These are phyloP conservation scores for Pyrenophora graminea DNA, from an alignment of 2,329 filamentous ascomycete genomes.

Conservation along the genomic window DNA sequence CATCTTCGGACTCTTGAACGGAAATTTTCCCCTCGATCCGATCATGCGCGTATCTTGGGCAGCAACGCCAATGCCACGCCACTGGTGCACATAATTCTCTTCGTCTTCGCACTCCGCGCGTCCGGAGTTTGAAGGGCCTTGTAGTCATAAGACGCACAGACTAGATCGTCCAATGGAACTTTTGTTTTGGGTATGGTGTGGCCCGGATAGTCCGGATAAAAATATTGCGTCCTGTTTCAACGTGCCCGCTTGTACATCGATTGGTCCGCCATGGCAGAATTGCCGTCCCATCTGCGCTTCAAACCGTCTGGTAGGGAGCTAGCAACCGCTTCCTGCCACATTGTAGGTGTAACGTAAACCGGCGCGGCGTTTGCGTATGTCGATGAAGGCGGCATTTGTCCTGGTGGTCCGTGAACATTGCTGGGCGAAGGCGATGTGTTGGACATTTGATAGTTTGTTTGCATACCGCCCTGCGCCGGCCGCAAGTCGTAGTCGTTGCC, in stretches of 20 bases:
- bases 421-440: constrained; percentile 43
- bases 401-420: constrained; percentile 32
- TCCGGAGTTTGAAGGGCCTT: no score
- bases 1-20: background rate
- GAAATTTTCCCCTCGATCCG: background rate
- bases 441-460: constrained; percentile 41
- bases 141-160: background rate
- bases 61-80: background rate
- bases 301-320: constrained; percentile 48
- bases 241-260: constrained; percentile 46
- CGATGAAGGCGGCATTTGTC: constrained; percentile 42
- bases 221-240: constrained; percentile 23
- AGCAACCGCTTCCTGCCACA: constrained; percentile 57
- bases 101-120: background rate
- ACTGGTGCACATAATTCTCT: background rate
- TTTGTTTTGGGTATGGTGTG: background rate
- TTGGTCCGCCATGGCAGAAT: constrained; percentile 41
- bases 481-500: constrained; percentile 46
- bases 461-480: constrained; percentile 40
- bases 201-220: background rate
- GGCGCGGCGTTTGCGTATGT: constrained; percentile 38
- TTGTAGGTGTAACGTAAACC: constrained; percentile 53
- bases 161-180: background rate
- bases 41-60: background rate
- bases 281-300: constrained; percentile 54